phyloP scores from a whole-genome alignment of 176 grass and related monocot species.

The Carex parvula region DNA sequence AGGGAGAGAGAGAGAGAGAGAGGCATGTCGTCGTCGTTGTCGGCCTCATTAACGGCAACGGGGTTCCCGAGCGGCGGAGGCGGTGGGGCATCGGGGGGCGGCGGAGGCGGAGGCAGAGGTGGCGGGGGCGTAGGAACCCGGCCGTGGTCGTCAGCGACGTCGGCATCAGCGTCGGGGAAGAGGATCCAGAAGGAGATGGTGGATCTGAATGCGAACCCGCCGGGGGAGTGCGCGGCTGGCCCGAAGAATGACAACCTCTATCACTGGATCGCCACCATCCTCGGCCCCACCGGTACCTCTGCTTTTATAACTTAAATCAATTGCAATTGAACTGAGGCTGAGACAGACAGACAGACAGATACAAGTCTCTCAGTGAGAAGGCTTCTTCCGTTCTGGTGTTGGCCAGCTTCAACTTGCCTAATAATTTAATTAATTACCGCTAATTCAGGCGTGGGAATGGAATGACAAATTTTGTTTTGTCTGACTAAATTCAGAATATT shows the following conservation, averaged over 20 bases:
- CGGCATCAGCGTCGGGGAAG: conserved; percentile 72
- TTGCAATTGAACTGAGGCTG: background rate
- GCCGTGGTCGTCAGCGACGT: conserved; percentile 55
- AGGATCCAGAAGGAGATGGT: conserved; percentile 84
- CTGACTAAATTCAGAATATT: background rate
- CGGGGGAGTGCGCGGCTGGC: conserved; percentile 59
- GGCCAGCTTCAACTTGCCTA: too few relatives aligned
- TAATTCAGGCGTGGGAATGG: background rate
- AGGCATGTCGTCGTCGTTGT: too few relatives aligned
- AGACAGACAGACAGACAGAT: background rate
- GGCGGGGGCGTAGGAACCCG: conserved; percentile 35
- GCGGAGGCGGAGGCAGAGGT: conserved; percentile 30
- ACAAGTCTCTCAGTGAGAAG: too few relatives aligned
- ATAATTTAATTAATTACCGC: too few relatives aligned
- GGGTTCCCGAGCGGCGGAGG: background rate
- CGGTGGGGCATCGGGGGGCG: background rate
- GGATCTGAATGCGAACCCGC: conserved; percentile 54
- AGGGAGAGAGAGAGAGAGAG: too few relatives aligned
- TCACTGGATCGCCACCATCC: conserved; percentile 88
- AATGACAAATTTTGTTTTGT: background rate
- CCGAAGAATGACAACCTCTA: conserved; percentile 86
- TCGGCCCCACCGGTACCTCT: conserved; percentile 59
- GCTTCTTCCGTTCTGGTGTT: too few relatives aligned
- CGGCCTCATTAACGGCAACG: too few relatives aligned
- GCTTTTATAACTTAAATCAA: background rate